A percentile compares a stretch with the other conserved stretches of the same genome.
These are phyloP conservation scores for Metschnikowia henanensis DNA, from an alignment of 805 yeast species.

Conservation along the genomic window DNA sequence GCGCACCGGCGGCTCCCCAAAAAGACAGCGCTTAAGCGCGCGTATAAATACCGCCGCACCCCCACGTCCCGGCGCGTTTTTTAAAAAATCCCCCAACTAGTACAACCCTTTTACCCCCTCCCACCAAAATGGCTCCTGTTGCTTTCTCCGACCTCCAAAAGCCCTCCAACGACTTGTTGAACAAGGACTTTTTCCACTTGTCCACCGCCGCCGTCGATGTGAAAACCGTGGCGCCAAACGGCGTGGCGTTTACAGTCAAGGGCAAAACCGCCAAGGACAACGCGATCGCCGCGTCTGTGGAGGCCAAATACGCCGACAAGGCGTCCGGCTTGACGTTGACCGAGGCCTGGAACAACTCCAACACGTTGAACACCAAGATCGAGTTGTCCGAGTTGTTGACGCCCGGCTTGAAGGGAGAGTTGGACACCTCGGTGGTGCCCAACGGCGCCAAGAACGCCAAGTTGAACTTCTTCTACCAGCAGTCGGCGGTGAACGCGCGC, in stretches of 20 bases:
- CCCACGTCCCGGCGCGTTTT: constrained; percentile 15
- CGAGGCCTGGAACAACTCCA: constrained; percentile 98
- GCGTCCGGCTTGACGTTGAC: constrained; percentile 89
- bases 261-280: constrained; percentile 84
- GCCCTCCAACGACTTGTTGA: constrained; percentile 85
- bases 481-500: constrained; percentile 91
- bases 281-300: constrained; percentile 83
- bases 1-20: constrained; percentile 8
- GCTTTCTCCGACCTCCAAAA: constrained; percentile 93
- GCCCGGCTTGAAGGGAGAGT: constrained; percentile 92
- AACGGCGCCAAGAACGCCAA: constrained; percentile 82
- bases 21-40: constrained; percentile 6
- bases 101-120: no score
- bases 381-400: constrained; percentile 90
- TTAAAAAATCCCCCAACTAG: neutral
- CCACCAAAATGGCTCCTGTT: constrained; percentile 55
- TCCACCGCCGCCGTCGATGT: constrained; percentile 86
- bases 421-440: constrained; percentile 86
- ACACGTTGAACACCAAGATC: constrained; percentile 87
- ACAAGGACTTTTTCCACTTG: constrained; percentile 91
- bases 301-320: constrained; percentile 92
- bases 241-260: constrained; percentile 91
- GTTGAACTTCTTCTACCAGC: constrained; percentile 86
- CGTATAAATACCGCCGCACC: constrained; percentile 15
- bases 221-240: constrained; percentile 93